Base-by-base conservation (phyloP, 2,329 filamentous ascomycete species). In the Fusarium siculi region DNA sequence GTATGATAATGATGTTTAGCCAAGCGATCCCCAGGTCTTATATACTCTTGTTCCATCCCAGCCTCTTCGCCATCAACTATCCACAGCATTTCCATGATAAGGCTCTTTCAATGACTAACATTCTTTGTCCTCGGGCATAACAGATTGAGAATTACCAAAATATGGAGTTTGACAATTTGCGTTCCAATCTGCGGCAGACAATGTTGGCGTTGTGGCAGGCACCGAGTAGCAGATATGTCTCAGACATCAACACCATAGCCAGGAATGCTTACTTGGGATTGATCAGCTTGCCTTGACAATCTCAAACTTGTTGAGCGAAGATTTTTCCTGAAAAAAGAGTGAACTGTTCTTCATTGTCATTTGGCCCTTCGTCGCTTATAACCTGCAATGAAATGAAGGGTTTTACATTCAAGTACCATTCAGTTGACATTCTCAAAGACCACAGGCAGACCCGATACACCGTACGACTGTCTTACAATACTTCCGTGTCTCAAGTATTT, bases 101-200 rank as follows among this genome's bases (percentile, higher is more conserved):
- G 15, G 12, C 7, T 9, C 19, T 32, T 37, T 40, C 15, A 11
- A 10, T 23, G 19, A 15, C 34, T 39, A 6, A 5, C 46, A 46
- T n/a, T 49, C 47, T 25, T 16, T 12, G 18, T 36, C 15, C 11
- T 6, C 9, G 37, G 5, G 7, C 30, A 37, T 6, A 40, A 7
- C 15, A 23, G 14, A 25, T 30, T 14, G 16, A 39, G 9, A 40
- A 19, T 21, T 23, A 10, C 25, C 28, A 39, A 12, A 32, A 43
- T 18, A 28, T 44, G 19, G 21, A 23, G 16, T n/a, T 21, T 28
- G 23, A 4, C 12, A 9, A 18, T 28, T 15, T 46, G 21, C 69
- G 50, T 72, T 73, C 70, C 70, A 70, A 50, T 32, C 14, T n/a
- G 34, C 32, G 70, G 65, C 42, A 70, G 43, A 54, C 57, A 39